Evolutionary conservation across 2,329 filamentous ascomycete genomes (phyloP).

Genomic region (Monosporascus cannonballus): DNA sequence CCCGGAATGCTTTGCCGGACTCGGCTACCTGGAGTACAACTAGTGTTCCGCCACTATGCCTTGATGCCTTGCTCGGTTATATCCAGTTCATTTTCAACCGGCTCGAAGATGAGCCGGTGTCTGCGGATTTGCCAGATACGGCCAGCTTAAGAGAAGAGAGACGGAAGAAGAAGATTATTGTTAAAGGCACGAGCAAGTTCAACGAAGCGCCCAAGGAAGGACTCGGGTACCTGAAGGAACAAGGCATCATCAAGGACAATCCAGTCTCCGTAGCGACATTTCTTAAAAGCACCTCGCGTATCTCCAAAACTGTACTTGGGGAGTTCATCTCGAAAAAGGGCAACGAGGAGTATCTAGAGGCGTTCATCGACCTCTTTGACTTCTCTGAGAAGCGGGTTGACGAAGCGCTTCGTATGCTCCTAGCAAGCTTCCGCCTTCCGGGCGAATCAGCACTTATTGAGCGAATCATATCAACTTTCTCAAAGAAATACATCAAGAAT

Average conservation of each 20-base stretch:
- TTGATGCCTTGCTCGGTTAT: constrained; percentile 86
- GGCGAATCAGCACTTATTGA: constrained; percentile 92
- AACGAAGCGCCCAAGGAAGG: constrained; percentile 92
- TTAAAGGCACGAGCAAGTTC: constrained; percentile 83
- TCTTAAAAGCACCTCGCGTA: constrained; percentile 75
- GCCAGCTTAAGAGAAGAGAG: constrained; percentile 63
- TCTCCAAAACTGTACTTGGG: constrained; percentile 86
- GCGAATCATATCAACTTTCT: constrained; percentile 81
- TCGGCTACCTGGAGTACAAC: constrained; percentile 99
- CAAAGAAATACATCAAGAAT: constrained; percentile 73
- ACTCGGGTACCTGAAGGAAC: constrained; percentile 75
- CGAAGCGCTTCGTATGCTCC: constrained; percentile 78
- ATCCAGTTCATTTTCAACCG: constrained; percentile 89
- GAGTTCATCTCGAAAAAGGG: constrained; percentile 89
- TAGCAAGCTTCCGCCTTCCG: constrained; percentile 88
- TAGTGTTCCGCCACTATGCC: constrained; percentile 88
- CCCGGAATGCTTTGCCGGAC: constrained; percentile 91
- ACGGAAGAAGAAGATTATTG: constrained; percentile 78
- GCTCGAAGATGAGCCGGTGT: constrained; percentile 61
- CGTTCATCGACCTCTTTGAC: constrained; percentile 82
- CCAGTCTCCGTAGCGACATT: constrained; percentile 79
- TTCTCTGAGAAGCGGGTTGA: constrained; percentile 83
- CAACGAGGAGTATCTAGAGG: constrained; percentile 77
- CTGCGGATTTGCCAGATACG: constrained; percentile 61
- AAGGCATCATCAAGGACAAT: constrained; percentile 79